Evolutionary conservation across 441 rosid genomes (phyloP), one percentile per base, ranked within the genome.

Genomic region (Syzygium malaccense): DNA sequence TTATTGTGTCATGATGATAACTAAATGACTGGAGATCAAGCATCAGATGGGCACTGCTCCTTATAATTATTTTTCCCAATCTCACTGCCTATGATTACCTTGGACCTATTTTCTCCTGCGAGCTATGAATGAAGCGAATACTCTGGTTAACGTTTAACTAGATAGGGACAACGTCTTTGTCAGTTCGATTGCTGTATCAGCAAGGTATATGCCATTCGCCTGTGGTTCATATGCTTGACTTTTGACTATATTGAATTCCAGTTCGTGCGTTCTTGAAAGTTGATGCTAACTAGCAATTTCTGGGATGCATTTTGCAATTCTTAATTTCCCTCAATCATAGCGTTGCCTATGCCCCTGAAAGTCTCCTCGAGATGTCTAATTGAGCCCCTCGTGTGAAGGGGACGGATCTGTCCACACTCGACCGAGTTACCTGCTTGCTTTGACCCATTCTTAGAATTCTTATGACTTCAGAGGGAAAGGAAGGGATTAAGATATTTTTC

Each of bases 331-430:
- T 75, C 83, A 23, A 75, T 75, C 83, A 41, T 23, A 41, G 83
- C 83, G 12, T 12, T 14, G n/a, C 49, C 17, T 45, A 37, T 26
- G 55, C 53, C 26, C 26, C 41, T 12, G n/a, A 75, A 41, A 58
- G 86, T 68, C 78, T 41, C 37, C 60, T 85, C 58, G 26, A 86
- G 49, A 80, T 79, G 79, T 86, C 80, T 86, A n/a, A 80, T 28
- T 60, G 64, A 13, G 87, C 92, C 88, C 20, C 88, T 53, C 88
- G 91, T 88, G 79, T 19, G 91, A 89, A 32, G 62, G 86, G 20
- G 92, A 89, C 90, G 64, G 85, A 14, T 85, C 85, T 79, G 86
- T 89, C 68, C 41, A 25, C 60, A 33, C 86, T 37, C 55, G 11
- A 55, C 85, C 88, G 58, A 79, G 49, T 54, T 88, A 71, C 88